phyloP scores from a whole-genome alignment of 2,329 filamentous ascomycete species.

The Neospermospora avenae region DNA sequence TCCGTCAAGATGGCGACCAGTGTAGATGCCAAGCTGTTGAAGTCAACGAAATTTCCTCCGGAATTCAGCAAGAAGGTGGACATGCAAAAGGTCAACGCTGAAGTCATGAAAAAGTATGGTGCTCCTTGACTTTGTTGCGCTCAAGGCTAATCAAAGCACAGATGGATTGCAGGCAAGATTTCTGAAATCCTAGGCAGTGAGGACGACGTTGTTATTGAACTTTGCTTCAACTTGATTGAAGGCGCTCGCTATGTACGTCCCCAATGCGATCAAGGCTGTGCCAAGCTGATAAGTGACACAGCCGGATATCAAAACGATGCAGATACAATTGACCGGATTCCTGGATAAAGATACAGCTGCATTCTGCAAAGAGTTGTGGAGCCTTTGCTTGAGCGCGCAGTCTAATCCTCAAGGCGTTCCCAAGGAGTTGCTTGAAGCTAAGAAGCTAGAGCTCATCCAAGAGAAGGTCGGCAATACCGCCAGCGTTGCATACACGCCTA shows the following conservation, averaged over 20 bases:
- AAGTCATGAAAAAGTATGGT: conserved; percentile 90
- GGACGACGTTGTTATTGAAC: conserved; percentile 92
- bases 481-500: background rate
- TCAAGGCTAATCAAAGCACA: conserved; percentile 39
- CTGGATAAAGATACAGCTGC: conserved; percentile 84
- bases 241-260: conserved; percentile 68
- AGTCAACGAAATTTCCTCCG: conserved; percentile 87
- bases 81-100: conserved; percentile 93
- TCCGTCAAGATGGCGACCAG: conserved; percentile 66
- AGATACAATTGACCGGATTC: conserved; percentile 93
- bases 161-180: conserved; percentile 91
- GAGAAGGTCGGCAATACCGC: conserved; percentile 69
- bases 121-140: conserved; percentile 9
- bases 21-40: conserved; percentile 85
- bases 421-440: conserved; percentile 90
- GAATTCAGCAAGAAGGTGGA: conserved; percentile 96
- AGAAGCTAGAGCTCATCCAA: conserved; percentile 91
- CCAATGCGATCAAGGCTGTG: conserved; percentile 5
- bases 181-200: conserved; percentile 86
- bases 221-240: conserved; percentile 70
- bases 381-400: conserved; percentile 85
- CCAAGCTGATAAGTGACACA: conserved; percentile 41
- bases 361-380: conserved; percentile 96
- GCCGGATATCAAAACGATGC: conserved; percentile 94
- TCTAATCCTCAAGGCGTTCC: conserved; percentile 85